Base-by-base conservation (phyloP, 495 filamentous ascomycete genomes). In the Chlorociboria aeruginascens region DNA sequence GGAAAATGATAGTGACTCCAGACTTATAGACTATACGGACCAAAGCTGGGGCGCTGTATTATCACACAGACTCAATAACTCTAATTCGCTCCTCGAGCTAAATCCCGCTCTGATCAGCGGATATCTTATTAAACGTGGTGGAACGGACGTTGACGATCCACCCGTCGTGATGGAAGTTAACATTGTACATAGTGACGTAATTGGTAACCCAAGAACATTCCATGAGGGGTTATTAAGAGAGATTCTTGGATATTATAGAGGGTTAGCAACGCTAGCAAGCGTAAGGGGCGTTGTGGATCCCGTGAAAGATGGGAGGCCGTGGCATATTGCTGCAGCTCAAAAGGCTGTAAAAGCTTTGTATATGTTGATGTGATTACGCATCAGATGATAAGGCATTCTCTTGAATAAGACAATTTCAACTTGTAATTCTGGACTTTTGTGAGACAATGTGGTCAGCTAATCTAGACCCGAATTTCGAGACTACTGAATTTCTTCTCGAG, bases 271-370 rank as follows among this genome's bases (percentile, higher is more conserved):
- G 28, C 67, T 96, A 58, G 85, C 84, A 25, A 72, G 81, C 46
- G 73, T 76, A 28, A 74, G 81, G 50, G 84, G 85, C 3, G 69
- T 84, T 37, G 69, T 78, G 43, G 76, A 79, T 40, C 68, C 70
- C 14, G 78, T 78, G 40, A 65, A 61, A 20, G 80, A 82, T 48
- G 73, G 81, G 0, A 60, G 89, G 53, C 89, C 89, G 17, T 90
- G 85, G 83, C 89, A 96, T 72, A 71, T 96, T 51, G 83, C 78
- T 25, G 83, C 78, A n/a, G 88, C 81, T 30, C 71, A 82, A 55
- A 81, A 82, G 62, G 84, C 70, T 2, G 74, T 72, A 6, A 67
- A 73, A 54, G 78, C 65, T 32, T 56, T 85, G 48, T 72, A 75
- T 52, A 61, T 69, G 56, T 46, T 77, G 46, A 75, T 78, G 73